Evolutionary conservation across 495 filamentous ascomycete genomes (phyloP).

Genomic region (Sphaerosporella brunnea): DNA sequence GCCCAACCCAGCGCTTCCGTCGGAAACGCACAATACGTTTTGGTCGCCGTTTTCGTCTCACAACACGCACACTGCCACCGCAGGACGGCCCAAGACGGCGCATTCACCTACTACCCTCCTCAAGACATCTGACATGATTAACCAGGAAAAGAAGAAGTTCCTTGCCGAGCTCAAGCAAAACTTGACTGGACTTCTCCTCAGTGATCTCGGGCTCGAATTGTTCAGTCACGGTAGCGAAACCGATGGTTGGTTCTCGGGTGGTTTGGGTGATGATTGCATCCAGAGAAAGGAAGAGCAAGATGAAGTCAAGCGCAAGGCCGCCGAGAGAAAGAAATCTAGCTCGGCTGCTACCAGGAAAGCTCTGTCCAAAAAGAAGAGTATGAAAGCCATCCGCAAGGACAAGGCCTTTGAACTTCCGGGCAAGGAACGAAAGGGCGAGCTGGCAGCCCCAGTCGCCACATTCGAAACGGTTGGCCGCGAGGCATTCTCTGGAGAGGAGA

Average conservation of each 20-base stretch:
- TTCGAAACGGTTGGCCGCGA: slow-evolving; percentile 31
- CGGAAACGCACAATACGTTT: slow-evolving; percentile 66
- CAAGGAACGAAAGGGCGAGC: slow-evolving; percentile 29
- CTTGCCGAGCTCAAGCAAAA: slow-evolving; percentile 59
- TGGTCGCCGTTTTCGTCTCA: slow-evolving; percentile 69
- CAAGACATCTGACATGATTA: slow-evolving; percentile 23
- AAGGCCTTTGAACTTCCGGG: slow-evolving; percentile 21
- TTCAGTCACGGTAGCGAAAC: slow-evolving; percentile 82
- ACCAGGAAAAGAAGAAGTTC: slow-evolving; percentile 45
- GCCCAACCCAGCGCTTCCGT: slow-evolving; percentile 49
- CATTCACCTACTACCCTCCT: slow-evolving; percentile 22
- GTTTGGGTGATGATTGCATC: slow-evolving; percentile 57
- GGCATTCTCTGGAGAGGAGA: slow-evolving; percentile 27
- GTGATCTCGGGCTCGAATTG: slow-evolving; percentile 70
- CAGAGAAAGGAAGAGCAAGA: slow-evolving; percentile 52
- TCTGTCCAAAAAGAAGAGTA: slow-evolving; percentile 41
- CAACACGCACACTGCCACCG: slow-evolving; percentile 42
- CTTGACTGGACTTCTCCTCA: slow-evolving; percentile 67
- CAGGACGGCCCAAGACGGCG: slow-evolving; percentile 22
- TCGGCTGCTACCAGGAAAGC: slow-evolving; percentile 31
- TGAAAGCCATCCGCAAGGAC: slow-evolving; percentile 28
- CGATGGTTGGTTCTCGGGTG: slow-evolving; percentile 69
- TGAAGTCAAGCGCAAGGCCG: slow-evolving; percentile 28
- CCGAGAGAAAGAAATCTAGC: slow-evolving; percentile 21
- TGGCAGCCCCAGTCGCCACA: slow-evolving; percentile 32